Conservation (phyloP, 1,139 yeast genomes). For the Geotrichum citri-aurantii region DNA sequence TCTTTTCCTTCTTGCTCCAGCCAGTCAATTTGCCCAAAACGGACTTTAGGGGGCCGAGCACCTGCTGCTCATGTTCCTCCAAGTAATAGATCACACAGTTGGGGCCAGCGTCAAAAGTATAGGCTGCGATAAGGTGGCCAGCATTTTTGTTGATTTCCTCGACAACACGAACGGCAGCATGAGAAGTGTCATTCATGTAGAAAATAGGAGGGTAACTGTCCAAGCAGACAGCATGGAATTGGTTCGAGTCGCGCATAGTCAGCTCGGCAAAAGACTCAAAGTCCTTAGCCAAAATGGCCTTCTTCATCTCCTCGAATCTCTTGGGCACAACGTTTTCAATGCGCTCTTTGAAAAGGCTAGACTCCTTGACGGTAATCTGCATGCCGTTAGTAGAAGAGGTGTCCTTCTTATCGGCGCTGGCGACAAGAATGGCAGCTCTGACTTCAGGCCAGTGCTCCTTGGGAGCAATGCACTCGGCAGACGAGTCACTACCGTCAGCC, state of each 20-base stretch:
- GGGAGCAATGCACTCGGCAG: constrained; percentile 88
- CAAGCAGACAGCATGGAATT: constrained; percentile 94
- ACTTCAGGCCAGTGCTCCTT: constrained; percentile 83
- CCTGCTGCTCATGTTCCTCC: constrained; percentile 59
- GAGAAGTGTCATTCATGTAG: constrained; percentile 92
- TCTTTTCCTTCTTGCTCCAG: constrained; percentile 48
- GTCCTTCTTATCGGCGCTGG: constrained; percentile 87
- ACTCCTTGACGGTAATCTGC: constrained; percentile 90
- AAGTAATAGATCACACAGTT: constrained; percentile 92
- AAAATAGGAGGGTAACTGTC: constrained; percentile 96
- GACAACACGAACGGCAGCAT: constrained; percentile 72
- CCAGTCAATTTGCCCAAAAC: constrained; percentile 58
- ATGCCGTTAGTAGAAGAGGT: constrained; percentile 93
- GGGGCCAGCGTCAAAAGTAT: constrained; percentile 98
- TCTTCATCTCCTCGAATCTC: constrained; percentile 76
- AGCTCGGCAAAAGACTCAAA: constrained; percentile 77
- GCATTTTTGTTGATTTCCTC: constrained; percentile 64
- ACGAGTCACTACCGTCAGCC: constrained; percentile 77
- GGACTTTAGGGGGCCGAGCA: constrained; percentile 39
- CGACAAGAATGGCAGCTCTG: constrained; percentile 89
- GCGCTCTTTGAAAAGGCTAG: constrained; percentile 78
- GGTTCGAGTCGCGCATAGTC: constrained; percentile 94
- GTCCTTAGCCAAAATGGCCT: constrained; percentile 63
- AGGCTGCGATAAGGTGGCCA: constrained; percentile 75
- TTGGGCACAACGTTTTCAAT: constrained; percentile 74